Base-by-base conservation (phyloP, 23 red algal species). In the Cyanidium caldarium region DNA sequence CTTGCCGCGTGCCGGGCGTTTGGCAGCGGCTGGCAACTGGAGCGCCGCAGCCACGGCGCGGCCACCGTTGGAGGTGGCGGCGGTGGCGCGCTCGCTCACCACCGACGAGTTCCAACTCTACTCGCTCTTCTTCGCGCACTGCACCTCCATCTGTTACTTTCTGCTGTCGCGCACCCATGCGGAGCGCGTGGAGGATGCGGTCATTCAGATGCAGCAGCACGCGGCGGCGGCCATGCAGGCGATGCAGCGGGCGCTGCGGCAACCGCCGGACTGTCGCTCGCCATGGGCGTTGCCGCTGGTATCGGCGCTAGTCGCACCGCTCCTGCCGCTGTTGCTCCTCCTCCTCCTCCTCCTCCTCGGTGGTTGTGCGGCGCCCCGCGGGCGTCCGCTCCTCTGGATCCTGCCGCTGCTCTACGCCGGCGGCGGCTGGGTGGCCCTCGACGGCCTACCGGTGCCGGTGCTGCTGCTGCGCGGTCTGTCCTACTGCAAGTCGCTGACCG, bases 111-210 rank as follows among this genome's bases (percentile, higher is more conserved):
- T 61, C 51, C 51, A 61, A 28, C 51, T 61, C 10, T 61, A 61
- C 51, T 61, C 51, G 51, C 51, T 61, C 3, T 61, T 61, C 51
- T 61, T 61, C 51, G 51, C 51, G 10, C 51, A 61, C 51, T 61
- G 51, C 23, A 28, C 51, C 10, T 61, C 51, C 7, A 61, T 61
- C 10, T 61, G 51, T 28, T 61, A 61, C 23, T 61, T 61, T 25
- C 51, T 61, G 51, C 23, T 61, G 51, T 16, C 51, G 31, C 31
- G 31, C 31, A 12, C n/a, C 19, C 51, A 61, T 28, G 31, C 51
- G 7, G 51, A 16, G 19, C 51, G 31, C n/a, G 51, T 61, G 51
- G 31, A 61, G 21, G 51, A 61, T 10, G 51, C 51, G 10, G 51
- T 61, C 31, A 16, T 28, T 28, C 51, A 61, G 51, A 61, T 61